Evolutionary conservation across 2,329 filamentous ascomycete species (phyloP).

Genomic region (Alternaria solani): DNA sequence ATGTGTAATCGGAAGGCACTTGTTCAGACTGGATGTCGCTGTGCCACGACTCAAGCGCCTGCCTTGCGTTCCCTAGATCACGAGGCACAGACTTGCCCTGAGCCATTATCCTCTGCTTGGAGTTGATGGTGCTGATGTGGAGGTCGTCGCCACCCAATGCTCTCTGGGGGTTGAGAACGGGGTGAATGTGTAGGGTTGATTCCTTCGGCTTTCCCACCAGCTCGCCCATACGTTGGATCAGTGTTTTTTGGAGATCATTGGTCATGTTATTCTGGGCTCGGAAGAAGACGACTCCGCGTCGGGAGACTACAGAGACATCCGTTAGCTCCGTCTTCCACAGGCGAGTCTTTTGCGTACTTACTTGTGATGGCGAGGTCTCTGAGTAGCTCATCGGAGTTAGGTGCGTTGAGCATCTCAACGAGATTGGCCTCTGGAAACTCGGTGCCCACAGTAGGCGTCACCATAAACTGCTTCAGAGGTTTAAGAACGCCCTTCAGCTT

Average conservation of each 20-base stretch:
- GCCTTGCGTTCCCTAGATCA: constrained; percentile 7
- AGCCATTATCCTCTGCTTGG: constrained; percentile 6
- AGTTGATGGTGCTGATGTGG: constrained; percentile 14
- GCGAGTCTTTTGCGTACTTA: not conserved
- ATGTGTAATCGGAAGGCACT: constrained; percentile 14
- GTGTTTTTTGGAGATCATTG: constrained; percentile 10
- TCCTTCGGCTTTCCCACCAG: constrained; percentile 9
- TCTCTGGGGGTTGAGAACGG: constrained; percentile 7
- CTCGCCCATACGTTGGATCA: constrained; percentile 14
- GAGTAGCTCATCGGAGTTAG: constrained; percentile 10
- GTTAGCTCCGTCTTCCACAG: not conserved
- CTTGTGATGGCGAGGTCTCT: constrained; percentile 11
- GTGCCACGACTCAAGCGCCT: constrained; percentile 11
- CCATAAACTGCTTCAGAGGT: constrained; percentile 10
- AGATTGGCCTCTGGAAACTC: constrained; percentile 14
- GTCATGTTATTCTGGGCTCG: constrained; percentile 7
- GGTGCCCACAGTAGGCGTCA: constrained; percentile 15
- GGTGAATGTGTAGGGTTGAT: constrained; percentile 10
- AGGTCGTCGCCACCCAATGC: constrained; percentile 10
- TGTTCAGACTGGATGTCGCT: constrained; percentile 12
- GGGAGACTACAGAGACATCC: not conserved
- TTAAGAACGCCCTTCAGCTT: constrained; percentile 13
- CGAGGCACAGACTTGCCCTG: constrained; percentile 10
- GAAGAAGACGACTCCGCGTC: constrained; percentile 12
- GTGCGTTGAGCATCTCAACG: constrained; percentile 10